Evolutionary conservation across 306 rosid genomes (phyloP), one percentile per base, ranked within the genome.

Genomic region (Vigna hirtella): DNA sequence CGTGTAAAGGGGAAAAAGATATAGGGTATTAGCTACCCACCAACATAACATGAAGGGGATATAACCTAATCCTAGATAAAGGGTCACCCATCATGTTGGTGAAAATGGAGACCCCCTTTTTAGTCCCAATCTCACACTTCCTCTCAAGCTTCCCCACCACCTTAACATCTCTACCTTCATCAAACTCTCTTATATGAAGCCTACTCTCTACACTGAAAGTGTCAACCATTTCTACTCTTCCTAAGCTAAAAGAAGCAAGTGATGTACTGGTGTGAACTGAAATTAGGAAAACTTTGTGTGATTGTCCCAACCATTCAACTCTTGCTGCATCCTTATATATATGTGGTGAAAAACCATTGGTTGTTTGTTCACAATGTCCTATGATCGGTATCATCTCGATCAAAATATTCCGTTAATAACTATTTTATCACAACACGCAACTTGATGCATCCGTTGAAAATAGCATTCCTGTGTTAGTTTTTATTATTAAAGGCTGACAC

Each of bases 111-210:
- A 80, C 82, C 78, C 87, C 94, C 76, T 78, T 81, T 86, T 90
- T 84, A 83, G 87, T 87, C 84, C 83, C 93, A 74, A 90, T 81
- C 82, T 87, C 93, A 87, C 97, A 92, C 64, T 86, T 83, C 75
- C 89, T 90, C 81, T 92, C 97, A 34, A 92, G 91, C 82, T 87
- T 88, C 87, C 89, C 93, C 85, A 92, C 94, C 87, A 88, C 82
- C 70, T 88, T 89, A 26, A 53, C 79, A 84, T 92, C 93, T 83
- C 80, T 90, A 47, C 81, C 87, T 81, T 83, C 91, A 73, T 78
- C 88, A 85, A 85, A 88, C 81, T 92, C 93, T 83, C 92, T 92
- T 69, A 92, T 78, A 14, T 77, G 56, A 77, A 92, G 74, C 72
- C 76, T 86, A 68, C 77, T 87, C 81, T 82, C 90, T 64, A 17